These are phyloP conservation scores for Fraxinus greggii DNA, from an alignment of 305 asterid genomes.

Conservation along the genomic window DNA sequence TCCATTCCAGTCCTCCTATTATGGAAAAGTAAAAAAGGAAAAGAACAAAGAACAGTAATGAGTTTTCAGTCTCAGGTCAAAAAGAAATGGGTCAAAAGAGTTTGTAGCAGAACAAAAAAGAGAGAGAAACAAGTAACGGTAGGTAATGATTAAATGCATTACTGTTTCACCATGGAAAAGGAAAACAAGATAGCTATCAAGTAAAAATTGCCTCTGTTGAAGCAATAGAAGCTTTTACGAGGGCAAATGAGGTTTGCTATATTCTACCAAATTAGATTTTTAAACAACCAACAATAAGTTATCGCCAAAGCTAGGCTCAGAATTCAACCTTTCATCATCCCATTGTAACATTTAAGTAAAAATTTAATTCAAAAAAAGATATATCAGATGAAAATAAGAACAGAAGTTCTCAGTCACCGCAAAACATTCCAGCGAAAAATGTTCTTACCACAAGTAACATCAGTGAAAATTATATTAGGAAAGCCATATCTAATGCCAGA, in stretches of 20 bases:
- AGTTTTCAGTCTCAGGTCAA: not conserved
- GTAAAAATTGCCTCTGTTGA: not conserved
- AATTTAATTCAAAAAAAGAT: not conserved
- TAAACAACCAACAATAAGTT: not conserved
- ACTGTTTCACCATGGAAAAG: conserved; percentile 1
- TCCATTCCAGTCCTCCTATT: conserved; percentile 55
- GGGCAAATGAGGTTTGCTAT: not conserved
- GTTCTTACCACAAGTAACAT: not conserved
- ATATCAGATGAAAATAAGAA: not conserved
- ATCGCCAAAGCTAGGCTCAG: not conserved
- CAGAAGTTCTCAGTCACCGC: not conserved
- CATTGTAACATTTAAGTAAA: not conserved
- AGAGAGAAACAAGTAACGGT: not conserved
- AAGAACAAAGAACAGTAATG: not conserved
- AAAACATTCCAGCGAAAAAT: not conserved
- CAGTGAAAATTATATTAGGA: conserved; percentile 5
- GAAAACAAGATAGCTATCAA: not conserved
- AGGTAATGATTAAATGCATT: not conserved
- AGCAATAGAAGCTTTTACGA: not conserved
- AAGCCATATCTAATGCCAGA: not conserved
- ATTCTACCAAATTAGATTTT: not conserved
- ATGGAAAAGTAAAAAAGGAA: conserved; percentile 4
- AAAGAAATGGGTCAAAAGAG: not conserved
- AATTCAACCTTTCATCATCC: not conserved
- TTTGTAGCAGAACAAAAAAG: not conserved